Conservation (phyloP, 345 rosid species). For the Arabidopsis arenosa region DNA sequence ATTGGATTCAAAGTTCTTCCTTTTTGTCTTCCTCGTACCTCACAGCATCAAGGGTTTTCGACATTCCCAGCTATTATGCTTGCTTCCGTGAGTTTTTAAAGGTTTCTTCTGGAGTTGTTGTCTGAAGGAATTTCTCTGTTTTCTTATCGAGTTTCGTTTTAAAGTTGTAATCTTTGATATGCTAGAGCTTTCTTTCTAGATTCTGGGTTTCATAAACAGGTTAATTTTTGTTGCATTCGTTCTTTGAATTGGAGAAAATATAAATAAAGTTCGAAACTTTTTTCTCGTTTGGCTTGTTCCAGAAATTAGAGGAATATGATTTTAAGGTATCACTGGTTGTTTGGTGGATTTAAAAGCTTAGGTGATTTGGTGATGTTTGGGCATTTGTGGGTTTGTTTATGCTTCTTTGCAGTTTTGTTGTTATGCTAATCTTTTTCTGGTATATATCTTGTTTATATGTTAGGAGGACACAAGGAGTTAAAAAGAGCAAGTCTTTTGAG, state of each 20-base stretch:
- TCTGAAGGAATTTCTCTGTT: not conserved
- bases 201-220: not conserved
- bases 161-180: constrained; percentile 18
- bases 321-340: not conserved
- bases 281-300: not conserved
- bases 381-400: constrained; percentile 23
- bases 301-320: not conserved
- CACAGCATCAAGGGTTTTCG: constrained; percentile 27
- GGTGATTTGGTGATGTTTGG: constrained; percentile 20
- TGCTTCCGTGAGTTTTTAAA: constrained; percentile 26
- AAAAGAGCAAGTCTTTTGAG: constrained; percentile 6
- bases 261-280: not conserved
- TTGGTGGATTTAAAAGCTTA: constrained; percentile 7
- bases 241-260: not conserved
- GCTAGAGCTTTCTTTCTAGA: not conserved
- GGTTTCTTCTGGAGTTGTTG: not conserved
- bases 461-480: constrained; percentile 23
- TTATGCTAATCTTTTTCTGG: not conserved
- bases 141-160: not conserved
- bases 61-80: constrained; percentile 31
- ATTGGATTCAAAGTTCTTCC: constrained; percentile 34
- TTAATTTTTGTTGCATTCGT: not conserved
- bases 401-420: constrained; percentile 17
- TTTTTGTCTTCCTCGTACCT: constrained; percentile 38
- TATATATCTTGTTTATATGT: not conserved